phyloP scores from a whole-genome alignment of 1,139 yeast species.

The Lodderomyces theae region DNA sequence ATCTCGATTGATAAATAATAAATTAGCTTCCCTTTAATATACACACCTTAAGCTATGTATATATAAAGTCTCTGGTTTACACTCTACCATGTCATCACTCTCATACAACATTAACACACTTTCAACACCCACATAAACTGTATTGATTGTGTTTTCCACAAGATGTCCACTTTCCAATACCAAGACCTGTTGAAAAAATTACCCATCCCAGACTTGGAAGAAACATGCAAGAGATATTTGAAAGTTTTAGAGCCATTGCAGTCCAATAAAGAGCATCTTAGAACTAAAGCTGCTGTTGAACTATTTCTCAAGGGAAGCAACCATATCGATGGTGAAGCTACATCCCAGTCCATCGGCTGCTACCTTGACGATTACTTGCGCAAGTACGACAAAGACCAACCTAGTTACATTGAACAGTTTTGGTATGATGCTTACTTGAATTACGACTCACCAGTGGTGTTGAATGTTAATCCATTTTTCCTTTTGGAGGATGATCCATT shows the following conservation, averaged over 20 bases:
- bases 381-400: conserved; percentile 59
- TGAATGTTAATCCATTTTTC: conserved; percentile 84
- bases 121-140: too few species aligned
- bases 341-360: conserved; percentile 50
- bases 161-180: conserved; percentile 44
- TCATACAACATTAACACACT: too few species aligned
- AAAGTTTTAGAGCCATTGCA: conserved; percentile 72
- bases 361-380: conserved; percentile 62
- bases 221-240: conserved; percentile 64
- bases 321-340: too few species aligned
- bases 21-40: too few species aligned
- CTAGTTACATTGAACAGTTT: conserved; percentile 85
- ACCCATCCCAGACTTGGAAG: conserved; percentile 73
- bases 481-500: conserved; percentile 89
- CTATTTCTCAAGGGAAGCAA: conserved; percentile 51
- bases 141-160: too few species aligned
- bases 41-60: too few species aligned
- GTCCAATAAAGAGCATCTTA: conserved; percentile 64
- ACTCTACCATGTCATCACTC: too few species aligned
- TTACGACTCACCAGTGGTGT: conserved; percentile 85
- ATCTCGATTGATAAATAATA: too few species aligned
- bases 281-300: conserved; percentile 59
- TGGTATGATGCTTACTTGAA: conserved; percentile 89
- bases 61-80: too few species aligned
- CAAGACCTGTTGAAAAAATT: conserved; percentile 60